Evolutionary conservation across 2,329 filamentous ascomycete species (phyloP).

Genomic region (Arthrobotrys musiformis): DNA sequence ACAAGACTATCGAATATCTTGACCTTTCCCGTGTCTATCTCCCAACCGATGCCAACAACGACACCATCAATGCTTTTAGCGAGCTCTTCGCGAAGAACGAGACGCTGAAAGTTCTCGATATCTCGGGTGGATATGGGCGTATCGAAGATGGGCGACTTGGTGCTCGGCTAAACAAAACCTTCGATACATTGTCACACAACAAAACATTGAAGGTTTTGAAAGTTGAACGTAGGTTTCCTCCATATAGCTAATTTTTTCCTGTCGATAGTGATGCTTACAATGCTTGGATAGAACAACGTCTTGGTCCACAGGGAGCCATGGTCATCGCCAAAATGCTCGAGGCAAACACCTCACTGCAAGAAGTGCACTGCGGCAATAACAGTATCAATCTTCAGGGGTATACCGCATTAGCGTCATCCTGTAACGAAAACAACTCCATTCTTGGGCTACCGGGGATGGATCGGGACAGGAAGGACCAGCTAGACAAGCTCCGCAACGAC

Average conservation of each 20-base stretch:
- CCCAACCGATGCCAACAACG: slow-evolving; percentile 74
- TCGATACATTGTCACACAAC: slow-evolving; percentile 74
- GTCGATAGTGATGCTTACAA: neutral
- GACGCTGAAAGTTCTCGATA: slow-evolving; percentile 74
- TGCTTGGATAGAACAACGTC: slow-evolving; percentile 68
- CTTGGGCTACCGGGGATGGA: slow-evolving; percentile 73
- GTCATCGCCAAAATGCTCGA: slow-evolving; percentile 76
- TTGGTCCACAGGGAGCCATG: slow-evolving; percentile 76
- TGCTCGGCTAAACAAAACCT: slow-evolving; percentile 74
- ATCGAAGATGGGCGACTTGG: slow-evolving; percentile 77
- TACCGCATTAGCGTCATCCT: slow-evolving; percentile 74
- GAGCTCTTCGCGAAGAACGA: slow-evolving; percentile 74
- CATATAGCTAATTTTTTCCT: neutral
- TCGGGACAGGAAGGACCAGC: slow-evolving; percentile 70
- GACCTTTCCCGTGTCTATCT: slow-evolving; percentile 78
- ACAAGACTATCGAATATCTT: slow-evolving; percentile 72
- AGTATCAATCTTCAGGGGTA: slow-evolving; percentile 77
- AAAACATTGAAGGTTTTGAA: slow-evolving; percentile 71
- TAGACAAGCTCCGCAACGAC: slow-evolving; percentile 64
- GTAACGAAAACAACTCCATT: slow-evolving; percentile 74
- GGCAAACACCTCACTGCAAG: slow-evolving; percentile 71
- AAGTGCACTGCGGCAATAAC: slow-evolving; percentile 78
- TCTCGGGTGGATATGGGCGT: slow-evolving; percentile 77
- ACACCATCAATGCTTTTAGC: slow-evolving; percentile 73
- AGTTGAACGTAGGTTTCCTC: slow-evolving; percentile 67